These are phyloP conservation scores for Diaporthe amygdali DNA, from an alignment of 2,329 filamentous ascomycete species.

Conservation along the genomic window DNA sequence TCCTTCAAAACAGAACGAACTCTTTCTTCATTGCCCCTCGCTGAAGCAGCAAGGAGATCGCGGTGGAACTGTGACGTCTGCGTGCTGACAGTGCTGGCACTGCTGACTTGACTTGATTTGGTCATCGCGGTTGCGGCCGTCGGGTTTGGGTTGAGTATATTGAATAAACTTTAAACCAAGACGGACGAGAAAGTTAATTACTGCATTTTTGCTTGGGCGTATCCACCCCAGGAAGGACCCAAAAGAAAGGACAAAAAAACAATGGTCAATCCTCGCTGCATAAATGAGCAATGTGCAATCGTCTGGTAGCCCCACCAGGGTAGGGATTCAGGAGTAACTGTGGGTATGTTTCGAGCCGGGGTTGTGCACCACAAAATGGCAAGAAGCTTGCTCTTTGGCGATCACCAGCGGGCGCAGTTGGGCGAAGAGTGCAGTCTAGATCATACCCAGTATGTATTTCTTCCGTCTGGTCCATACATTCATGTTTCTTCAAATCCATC, in stretches of 20 bases:
- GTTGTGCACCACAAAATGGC: neutral
- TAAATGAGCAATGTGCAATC: constrained; percentile 6
- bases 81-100: constrained; percentile 41
- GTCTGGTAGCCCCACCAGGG: constrained; percentile 2
- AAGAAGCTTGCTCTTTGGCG: neutral
- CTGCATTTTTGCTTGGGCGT: neutral
- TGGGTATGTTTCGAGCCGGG: constrained; percentile 15
- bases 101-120: constrained; percentile 20
- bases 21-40: constrained; percentile 42
- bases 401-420: neutral
- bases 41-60: constrained; percentile 43
- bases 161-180: neutral
- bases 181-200: neutral
- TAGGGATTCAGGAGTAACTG: constrained; percentile 14
- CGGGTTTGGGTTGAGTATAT: neutral
- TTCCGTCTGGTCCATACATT: neutral
- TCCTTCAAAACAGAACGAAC: constrained; percentile 43
- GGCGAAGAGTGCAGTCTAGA: neutral
- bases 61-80: constrained; percentile 43
- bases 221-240: neutral
- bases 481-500: neutral
- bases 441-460: neutral
- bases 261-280: no score
- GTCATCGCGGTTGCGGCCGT: constrained; percentile 7
- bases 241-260: neutral